Evolutionary conservation across 1,139 yeast species (phyloP).

Genomic region (Yamadazyma atmosphaerica): DNA sequence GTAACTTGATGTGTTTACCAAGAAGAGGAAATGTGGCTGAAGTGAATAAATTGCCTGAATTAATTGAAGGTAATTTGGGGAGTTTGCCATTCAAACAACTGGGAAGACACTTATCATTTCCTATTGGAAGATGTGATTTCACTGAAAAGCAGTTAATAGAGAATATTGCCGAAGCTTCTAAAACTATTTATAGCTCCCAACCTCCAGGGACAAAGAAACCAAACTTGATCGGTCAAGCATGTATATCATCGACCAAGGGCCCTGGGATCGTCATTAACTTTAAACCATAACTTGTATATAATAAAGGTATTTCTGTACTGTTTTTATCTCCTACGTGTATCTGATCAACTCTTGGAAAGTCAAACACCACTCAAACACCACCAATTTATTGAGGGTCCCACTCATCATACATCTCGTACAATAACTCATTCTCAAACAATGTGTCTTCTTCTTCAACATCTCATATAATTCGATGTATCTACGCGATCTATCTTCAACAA

Average conservation of each 20-base stretch:
- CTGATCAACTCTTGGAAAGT: no score
- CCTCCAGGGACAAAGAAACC: slow-evolving; percentile 64
- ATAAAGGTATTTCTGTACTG: neutral
- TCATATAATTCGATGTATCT: no score
- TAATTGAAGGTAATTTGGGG: slow-evolving; percentile 61
- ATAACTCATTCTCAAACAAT: no score
- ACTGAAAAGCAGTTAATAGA: slow-evolving; percentile 72
- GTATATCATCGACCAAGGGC: slow-evolving; percentile 71
- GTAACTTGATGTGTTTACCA: slow-evolving; percentile 83
- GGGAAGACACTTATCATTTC: slow-evolving; percentile 58
- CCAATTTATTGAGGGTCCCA: no score
- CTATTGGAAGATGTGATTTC: slow-evolving; percentile 79
- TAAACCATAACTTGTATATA: slow-evolving; percentile 16
- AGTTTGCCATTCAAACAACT: slow-evolving; percentile 74
- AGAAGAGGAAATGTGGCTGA: slow-evolving; percentile 86
- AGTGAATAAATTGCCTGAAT: slow-evolving; percentile 46
- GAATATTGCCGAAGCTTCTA: slow-evolving; percentile 70
- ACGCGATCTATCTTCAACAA: neutral
- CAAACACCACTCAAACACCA: no score
- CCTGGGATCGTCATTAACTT: slow-evolving; percentile 76
- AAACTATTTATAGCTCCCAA: slow-evolving; percentile 62
- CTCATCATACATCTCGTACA: no score
- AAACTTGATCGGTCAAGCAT: slow-evolving; percentile 68
- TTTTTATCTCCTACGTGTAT: neutral
- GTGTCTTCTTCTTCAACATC: no score